phyloP scores from a whole-genome alignment of 306 rosid genomes.

The Quercus wislizeni region DNA sequence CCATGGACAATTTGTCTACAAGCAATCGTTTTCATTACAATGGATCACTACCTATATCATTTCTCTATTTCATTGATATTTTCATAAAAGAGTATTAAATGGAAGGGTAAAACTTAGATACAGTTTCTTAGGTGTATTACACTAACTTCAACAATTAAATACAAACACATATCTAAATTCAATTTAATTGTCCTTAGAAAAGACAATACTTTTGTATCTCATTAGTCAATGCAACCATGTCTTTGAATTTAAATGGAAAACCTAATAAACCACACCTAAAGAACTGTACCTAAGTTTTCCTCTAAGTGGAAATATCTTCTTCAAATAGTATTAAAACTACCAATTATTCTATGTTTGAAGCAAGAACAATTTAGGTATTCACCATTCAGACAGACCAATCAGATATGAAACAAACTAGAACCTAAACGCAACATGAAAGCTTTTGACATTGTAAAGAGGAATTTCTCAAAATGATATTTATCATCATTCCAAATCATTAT shows the following conservation, averaged over 20 bases:
- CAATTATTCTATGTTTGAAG: neutral
- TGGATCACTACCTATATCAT: neutral
- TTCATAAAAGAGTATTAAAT: neutral
- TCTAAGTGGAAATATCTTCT: neutral
- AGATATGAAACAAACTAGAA: neutral
- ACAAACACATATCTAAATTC: too few relatives aligned
- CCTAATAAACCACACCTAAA: too few relatives aligned
- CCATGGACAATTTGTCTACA: neutral
- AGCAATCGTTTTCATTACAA: neutral
- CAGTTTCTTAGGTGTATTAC: too few relatives aligned
- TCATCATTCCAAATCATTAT: neutral
- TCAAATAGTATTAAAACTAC: neutral
- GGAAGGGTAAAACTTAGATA: too few relatives aligned
- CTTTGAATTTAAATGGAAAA: too few relatives aligned
- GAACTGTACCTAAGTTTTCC: too few relatives aligned
- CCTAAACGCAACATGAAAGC: neutral
- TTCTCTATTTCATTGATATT: neutral
- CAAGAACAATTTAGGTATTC: neutral
- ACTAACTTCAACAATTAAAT: too few relatives aligned
- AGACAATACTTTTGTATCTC: too few relatives aligned
- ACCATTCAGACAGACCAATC: neutral
- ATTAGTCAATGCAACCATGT: too few relatives aligned
- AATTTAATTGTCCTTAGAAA: too few relatives aligned
- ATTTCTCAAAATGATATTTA: neutral
- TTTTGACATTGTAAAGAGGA: neutral